These are phyloP conservation scores for Casaregolazyma suthepensis DNA, from an alignment of 1,139 yeast genomes.

Conservation along the genomic window DNA sequence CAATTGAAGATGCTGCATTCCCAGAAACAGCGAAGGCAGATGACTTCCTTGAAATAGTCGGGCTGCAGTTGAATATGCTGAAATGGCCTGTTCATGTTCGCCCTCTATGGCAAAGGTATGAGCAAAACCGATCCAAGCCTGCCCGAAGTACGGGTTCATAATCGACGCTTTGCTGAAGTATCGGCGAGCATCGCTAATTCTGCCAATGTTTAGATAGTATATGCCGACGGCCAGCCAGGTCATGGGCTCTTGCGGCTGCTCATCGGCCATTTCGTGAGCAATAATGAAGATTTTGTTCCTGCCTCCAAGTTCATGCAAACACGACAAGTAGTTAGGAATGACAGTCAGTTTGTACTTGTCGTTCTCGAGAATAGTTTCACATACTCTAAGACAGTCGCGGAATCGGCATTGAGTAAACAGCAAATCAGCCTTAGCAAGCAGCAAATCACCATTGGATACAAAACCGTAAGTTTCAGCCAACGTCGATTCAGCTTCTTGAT, in stretches of 20 bases:
- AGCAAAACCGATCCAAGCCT: constrained; percentile 98
- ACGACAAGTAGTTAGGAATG: constrained; percentile 75
- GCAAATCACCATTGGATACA: constrained; percentile 61
- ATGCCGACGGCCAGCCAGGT: constrained; percentile 94
- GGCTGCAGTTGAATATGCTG: constrained; percentile 96
- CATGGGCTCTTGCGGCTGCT: constrained; percentile 73
- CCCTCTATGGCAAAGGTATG: constrained; percentile 97
- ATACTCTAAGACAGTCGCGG: constrained; percentile 65
- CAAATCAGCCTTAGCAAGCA: constrained; percentile 65
- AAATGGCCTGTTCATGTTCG: constrained; percentile 96
- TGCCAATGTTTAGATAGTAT: constrained; percentile 72
- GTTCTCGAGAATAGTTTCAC: constrained; percentile 53
- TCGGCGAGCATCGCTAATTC: constrained; percentile 75
- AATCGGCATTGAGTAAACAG: constrained; percentile 74
- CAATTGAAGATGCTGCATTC: constrained; percentile 94
- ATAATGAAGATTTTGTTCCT: constrained; percentile 72
- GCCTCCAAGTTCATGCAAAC: constrained; percentile 79
- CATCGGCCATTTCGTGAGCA: constrained; percentile 83
- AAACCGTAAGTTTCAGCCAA: constrained; percentile 68
- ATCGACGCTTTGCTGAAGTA: constrained; percentile 87
- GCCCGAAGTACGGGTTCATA: constrained; percentile 84
- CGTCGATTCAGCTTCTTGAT: constrained; percentile 59
- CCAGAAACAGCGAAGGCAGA: constrained; percentile 80
- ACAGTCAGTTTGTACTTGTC: constrained; percentile 67
- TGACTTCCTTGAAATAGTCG: constrained; percentile 92